Conservation (phyloP, 116 monocot species). For the Papilionanthe hybrid region DNA sequence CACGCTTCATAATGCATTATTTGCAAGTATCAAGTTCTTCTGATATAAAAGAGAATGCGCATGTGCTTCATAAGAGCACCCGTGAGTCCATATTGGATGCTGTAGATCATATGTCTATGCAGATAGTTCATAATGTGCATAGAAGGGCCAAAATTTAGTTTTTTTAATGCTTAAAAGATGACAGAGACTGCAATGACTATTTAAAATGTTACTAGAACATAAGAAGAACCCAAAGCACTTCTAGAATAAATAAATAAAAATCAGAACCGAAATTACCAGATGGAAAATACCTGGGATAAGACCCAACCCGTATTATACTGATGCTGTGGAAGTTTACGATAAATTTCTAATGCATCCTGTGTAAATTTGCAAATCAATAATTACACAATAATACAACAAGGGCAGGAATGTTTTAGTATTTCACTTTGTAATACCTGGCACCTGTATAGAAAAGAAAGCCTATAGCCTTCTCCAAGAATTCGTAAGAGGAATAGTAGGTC, state of each 20-base stretch:
- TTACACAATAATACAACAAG: neutral
- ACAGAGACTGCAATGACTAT: too few species aligned
- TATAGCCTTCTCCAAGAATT: slow-evolving; percentile 83
- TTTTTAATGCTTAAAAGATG: too few species aligned
- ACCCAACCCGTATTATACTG: slow-evolving; percentile 99
- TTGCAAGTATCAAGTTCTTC: too few species aligned
- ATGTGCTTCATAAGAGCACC: too few species aligned
- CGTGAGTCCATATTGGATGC: too few species aligned
- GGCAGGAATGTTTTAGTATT: neutral
- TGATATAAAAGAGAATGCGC: too few species aligned
- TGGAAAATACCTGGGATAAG: slow-evolving; percentile 63
- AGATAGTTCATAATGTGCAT: too few species aligned
- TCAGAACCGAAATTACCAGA: neutral
- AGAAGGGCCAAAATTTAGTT: too few species aligned
- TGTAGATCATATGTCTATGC: too few species aligned
- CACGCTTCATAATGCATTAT: too few species aligned
- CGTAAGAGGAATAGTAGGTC: slow-evolving; percentile 73
- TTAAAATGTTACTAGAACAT: neutral
- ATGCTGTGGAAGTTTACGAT: slow-evolving; percentile 67
- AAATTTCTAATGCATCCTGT: slow-evolving; percentile 89
- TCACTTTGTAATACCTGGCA: slow-evolving; percentile 52
- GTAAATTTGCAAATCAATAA: slow-evolving; percentile 5
- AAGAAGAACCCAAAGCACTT: neutral
- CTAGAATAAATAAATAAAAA: neutral
- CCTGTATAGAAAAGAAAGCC: slow-evolving; percentile 77